These are phyloP conservation scores for Botryosphaeria agaves DNA, from an alignment of 2,329 filamentous ascomycete species.

Conservation along the genomic window DNA sequence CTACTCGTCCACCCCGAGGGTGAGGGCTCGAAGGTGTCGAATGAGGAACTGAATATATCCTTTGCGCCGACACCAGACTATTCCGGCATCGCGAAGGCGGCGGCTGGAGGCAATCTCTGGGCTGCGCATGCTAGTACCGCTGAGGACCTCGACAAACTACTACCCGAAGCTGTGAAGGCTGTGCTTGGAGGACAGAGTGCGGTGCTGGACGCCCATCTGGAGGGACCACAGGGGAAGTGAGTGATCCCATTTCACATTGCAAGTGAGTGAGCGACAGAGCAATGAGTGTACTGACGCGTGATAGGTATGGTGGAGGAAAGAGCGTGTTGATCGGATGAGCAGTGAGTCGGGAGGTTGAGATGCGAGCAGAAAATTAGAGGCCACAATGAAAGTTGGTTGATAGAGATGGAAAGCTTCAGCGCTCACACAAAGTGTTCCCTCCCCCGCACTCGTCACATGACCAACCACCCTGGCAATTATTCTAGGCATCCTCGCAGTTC, in stretches of 20 bases:
- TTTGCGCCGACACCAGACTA: conserved; percentile 51
- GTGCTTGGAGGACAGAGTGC: conserved; percentile 40
- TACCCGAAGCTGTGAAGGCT: conserved; percentile 40
- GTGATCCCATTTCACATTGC: too few species aligned
- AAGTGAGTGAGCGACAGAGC: too few species aligned
- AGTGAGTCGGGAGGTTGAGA: too few species aligned
- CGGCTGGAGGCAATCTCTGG: conserved; percentile 44
- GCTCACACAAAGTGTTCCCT: too few species aligned
- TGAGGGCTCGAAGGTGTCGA: conserved; percentile 40
- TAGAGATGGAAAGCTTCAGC: too few species aligned
- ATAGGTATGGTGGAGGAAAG: conserved; percentile 24
- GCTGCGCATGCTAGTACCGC: conserved; percentile 39
- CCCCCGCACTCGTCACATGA: too few species aligned
- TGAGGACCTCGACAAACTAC: conserved; percentile 33
- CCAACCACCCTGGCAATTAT: too few species aligned
- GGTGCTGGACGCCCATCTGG: conserved; percentile 43
- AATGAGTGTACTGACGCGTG: too few species aligned
- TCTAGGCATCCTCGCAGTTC: too few species aligned
- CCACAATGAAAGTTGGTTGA: too few species aligned
- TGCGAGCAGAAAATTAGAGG: too few species aligned
- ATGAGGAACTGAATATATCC: conserved; percentile 48
- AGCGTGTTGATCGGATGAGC: conserved; percentile 9
- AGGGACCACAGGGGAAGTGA: conserved; percentile 39
- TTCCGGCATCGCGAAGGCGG: conserved; percentile 48
- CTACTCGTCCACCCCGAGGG: conserved; percentile 49